Evolutionary conservation across 1,139 yeast species (phyloP), one percentile per base, ranked within the genome.

Genomic region (Kodamaea fungicola): DNA sequence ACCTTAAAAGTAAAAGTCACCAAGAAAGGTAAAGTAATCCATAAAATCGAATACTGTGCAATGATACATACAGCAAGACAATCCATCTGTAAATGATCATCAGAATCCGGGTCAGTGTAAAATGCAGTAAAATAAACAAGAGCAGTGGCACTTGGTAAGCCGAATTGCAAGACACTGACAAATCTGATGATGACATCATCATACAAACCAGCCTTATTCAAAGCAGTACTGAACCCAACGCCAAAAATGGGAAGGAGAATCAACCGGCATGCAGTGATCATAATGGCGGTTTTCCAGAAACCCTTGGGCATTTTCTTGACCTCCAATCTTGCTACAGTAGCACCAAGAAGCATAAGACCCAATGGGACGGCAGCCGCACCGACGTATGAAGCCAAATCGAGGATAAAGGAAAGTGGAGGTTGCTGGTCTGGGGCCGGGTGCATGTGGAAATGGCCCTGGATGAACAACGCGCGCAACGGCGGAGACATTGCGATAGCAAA

Each of bases 351-450:
- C 35, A 86, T 57, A 42, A 90, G 68, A 2, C 97, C 97, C 43
- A 87, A 64, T 1, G 97, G 97, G 24, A 90, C 97, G 24, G 88
- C 79, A 0, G 96, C 96, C 2, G 80, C 80, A 1, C 96, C 96
- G 2, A 90, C 66, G 55, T 90, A 90, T 12, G 77, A 56, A 1
- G 92, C 70, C 44, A 80, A 78, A 55, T 90, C 96, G 76, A 90
- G 83, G 8, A 89, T 42, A 49, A 90, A 90, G 22, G 89, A 85
- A 33, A 90, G 67, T 1, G 95, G 88, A 0, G 97, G 97, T 43
- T 72, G 72, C 4, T 71, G 70, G 59, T 90, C 97, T 0, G 97
- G 97, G 0, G 97, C 97, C 39, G 72, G 55, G 2, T 74, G 81
- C 5, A 66, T 56, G 35, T 60, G 47, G 37, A 58, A 57, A 2